A percentile compares a stretch with the other conserved stretches of the same genome.
These are phyloP conservation scores for Trichopus zeylanicus DNA, from an alignment of 116 monocot species.

Conservation along the genomic window DNA sequence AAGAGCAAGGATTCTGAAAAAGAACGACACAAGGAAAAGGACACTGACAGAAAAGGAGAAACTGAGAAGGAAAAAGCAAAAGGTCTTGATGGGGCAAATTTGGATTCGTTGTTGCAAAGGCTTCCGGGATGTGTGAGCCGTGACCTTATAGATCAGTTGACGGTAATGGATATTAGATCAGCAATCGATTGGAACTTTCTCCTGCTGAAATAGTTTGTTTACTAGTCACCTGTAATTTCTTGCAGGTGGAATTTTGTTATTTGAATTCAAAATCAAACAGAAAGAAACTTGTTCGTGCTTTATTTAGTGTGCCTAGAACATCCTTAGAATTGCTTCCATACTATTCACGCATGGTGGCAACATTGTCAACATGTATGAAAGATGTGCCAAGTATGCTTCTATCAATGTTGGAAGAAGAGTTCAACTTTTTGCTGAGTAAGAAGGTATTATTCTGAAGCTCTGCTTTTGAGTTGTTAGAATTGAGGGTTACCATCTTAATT, in stretches of 20 bases:
- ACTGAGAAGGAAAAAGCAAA: constrained; percentile 78
- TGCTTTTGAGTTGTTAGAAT: background rate
- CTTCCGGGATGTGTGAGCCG: constrained; percentile 95
- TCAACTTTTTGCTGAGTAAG: constrained; percentile 93
- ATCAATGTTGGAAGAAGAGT: constrained; percentile 84
- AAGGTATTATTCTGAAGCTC: constrained; percentile 50
- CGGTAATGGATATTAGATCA: constrained; percentile 43
- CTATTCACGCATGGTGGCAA: constrained; percentile 95
- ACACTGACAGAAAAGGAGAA: constrained; percentile 65
- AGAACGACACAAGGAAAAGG: constrained; percentile 70
- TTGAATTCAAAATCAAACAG: constrained; percentile 89
- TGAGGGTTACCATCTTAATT: background rate
- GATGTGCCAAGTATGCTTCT: constrained; percentile 83
- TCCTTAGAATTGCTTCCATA: constrained; percentile 89
- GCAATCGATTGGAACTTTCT: too few species aligned
- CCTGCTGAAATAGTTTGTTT: too few species aligned
- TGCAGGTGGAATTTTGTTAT: constrained; percentile 96
- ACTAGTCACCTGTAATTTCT: too few species aligned
- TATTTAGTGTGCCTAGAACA: constrained; percentile 91
- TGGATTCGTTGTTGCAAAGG: constrained; percentile 81
- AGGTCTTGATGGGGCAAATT: constrained; percentile 60
- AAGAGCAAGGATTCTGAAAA: constrained; percentile 59
- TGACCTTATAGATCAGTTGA: constrained; percentile 94
- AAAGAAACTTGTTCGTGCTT: constrained; percentile 76
- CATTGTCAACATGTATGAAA: constrained; percentile 95